Percentiles rank a stretch among this genome's conserved stretches.
phyloP scores from a whole-genome alignment of 768 basidiomycete species.

The Amanita pseudoporphyria region DNA sequence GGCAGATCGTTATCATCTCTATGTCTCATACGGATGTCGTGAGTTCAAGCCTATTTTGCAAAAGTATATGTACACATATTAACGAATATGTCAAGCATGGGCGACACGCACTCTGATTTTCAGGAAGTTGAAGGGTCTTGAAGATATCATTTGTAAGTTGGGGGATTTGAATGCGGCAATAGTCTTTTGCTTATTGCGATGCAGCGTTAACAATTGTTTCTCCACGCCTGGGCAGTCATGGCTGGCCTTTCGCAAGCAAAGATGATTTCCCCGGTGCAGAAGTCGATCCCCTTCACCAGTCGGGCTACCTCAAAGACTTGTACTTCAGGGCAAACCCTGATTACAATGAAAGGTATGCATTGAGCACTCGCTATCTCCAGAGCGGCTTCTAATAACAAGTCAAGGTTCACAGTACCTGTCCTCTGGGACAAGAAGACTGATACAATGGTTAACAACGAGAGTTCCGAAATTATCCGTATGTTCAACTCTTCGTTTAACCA shows the following conservation, averaged over 20 bases:
- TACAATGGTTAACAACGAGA: constrained; percentile 94
- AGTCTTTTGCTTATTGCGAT: not conserved
- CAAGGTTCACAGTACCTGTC: constrained; percentile 77
- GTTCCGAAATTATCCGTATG: constrained; percentile 89
- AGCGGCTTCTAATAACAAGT: not conserved
- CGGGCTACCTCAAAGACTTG: constrained; percentile 72
- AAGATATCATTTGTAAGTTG: constrained; percentile 67
- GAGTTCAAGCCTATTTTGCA: constrained; percentile 16
- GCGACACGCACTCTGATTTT: constrained; percentile 86
- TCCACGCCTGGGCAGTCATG: constrained; percentile 72
- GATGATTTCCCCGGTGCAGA: constrained; percentile 66
- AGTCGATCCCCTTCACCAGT: constrained; percentile 62
- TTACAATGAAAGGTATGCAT: constrained; percentile 54
- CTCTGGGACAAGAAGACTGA: constrained; percentile 88
- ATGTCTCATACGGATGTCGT: constrained; percentile 85
- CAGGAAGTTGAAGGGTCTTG: constrained; percentile 86
- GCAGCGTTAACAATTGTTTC: constrained; percentile 75
- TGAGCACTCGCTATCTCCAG: not conserved
- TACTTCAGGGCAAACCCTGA: constrained; percentile 69
- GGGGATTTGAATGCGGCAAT: not conserved
- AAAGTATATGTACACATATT: constrained; percentile 1
- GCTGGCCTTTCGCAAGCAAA: constrained; percentile 79
- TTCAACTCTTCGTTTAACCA: constrained; percentile 83
- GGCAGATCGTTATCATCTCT: constrained; percentile 89
- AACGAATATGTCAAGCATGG: constrained; percentile 52